These are phyloP conservation scores for Biscogniauxia sp. DNA, from an alignment of 2,329 filamentous ascomycete genomes.

Conservation along the genomic window DNA sequence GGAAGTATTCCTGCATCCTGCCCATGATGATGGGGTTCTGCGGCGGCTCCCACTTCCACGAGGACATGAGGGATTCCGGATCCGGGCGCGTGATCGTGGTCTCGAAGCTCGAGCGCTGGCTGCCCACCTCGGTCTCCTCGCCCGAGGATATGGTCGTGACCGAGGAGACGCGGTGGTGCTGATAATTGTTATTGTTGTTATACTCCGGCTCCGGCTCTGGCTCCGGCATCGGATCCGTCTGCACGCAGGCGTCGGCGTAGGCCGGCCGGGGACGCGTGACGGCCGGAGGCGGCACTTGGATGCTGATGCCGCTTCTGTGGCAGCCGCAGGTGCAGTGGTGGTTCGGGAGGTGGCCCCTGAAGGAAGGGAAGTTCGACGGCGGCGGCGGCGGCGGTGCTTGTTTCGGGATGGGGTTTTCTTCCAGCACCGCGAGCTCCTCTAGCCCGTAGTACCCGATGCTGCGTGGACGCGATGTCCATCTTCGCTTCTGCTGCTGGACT, in stretches of 20 bases:
- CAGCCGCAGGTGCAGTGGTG: conserved; percentile 8
- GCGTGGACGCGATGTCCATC: conserved; percentile 21
- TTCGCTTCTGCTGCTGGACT: conserved; percentile 14
- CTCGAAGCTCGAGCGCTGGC: conserved; percentile 27
- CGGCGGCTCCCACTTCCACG: conserved; percentile 6
- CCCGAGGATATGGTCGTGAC: conserved; percentile 19
- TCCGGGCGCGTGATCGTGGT: conserved; percentile 24
- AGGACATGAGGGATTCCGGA: conserved; percentile 5
- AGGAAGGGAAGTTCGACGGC: not conserved
- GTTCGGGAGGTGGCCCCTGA: not conserved
- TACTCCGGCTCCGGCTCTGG: conserved; percentile 4
- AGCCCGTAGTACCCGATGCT: conserved; percentile 16
- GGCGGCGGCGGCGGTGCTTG: not conserved
- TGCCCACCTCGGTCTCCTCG: conserved; percentile 9
- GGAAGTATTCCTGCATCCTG: conserved; percentile 34
- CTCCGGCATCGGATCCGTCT: conserved; percentile 23
- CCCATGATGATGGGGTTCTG: conserved; percentile 31
- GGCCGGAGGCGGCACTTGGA: not conserved
- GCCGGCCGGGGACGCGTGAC: conserved; percentile 6
- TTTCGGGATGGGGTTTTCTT: conserved; percentile 23
- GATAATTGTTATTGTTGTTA: conserved; percentile 2
- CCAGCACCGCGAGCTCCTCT: conserved; percentile 21
- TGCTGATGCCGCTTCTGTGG: conserved; percentile 1
- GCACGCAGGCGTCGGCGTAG: conserved; percentile 29
- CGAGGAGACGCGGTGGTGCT: conserved; percentile 14